A percentile compares a stretch with the other conserved stretches of the same genome.
Conservation (phyloP, 1,139 yeast species). For the Sugiyamaella japonica region DNA sequence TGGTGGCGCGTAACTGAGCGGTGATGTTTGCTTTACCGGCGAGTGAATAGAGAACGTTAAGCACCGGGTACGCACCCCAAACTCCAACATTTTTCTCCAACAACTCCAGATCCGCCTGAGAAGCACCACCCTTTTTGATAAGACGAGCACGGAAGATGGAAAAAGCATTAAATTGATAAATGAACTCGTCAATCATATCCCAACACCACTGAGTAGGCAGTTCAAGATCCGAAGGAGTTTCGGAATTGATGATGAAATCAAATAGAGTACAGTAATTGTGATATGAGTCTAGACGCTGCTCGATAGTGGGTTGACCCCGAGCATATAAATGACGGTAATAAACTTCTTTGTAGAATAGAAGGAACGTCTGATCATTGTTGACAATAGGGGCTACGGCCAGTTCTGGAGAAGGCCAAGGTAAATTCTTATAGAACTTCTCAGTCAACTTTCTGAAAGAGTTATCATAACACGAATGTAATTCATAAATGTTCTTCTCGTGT, state of each 20-base stretch:
- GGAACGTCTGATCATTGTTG: constrained; percentile 46
- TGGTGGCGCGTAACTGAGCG: constrained; percentile 46
- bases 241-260: constrained; percentile 47
- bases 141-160: constrained; percentile 46
- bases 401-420: constrained; percentile 50
- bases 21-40: constrained; percentile 47
- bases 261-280: constrained; percentile 52
- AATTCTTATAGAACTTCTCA: constrained; percentile 46
- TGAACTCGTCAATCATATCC: constrained; percentile 54
- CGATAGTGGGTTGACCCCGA: constrained; percentile 44
- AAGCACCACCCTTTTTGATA: constrained; percentile 37
- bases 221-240: constrained; percentile 47
- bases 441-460: constrained; percentile 48
- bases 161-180: constrained; percentile 51
- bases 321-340: constrained; percentile 52
- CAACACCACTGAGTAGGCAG: constrained; percentile 52
- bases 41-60: constrained; percentile 50
- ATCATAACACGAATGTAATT: constrained; percentile 48
- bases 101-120: constrained; percentile 38
- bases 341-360: constrained; percentile 49
- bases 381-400: constrained; percentile 47
- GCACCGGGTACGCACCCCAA: constrained; percentile 51
- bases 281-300: constrained; percentile 49
- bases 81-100: constrained; percentile 45
- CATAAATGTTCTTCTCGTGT: constrained; percentile 46